Base-by-base conservation (phyloP, 129 eudicot species). In the Flaveria bidentis region DNA sequence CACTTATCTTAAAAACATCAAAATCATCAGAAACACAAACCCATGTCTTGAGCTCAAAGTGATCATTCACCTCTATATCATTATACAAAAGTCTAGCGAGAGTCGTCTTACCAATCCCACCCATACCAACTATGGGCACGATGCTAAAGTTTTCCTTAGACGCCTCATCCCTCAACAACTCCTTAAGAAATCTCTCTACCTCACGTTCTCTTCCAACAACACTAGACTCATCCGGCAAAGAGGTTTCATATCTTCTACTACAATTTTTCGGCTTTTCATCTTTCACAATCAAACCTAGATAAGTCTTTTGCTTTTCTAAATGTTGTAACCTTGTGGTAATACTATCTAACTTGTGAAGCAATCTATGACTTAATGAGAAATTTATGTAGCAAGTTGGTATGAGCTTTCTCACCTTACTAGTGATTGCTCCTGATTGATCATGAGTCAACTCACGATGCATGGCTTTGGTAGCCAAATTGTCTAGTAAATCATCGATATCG, bases 191-290 rank as follows among this genome's bases (percentile, higher is more conserved):
- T 76, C 1, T 28, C 23, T 71, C 67, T 74, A 33, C 74, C 66
- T 85, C 88, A 17, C 20, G 23, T 22, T 82, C 71, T 52, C 86
- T 47, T 5, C 91, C 88, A 33, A 58, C 78, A 41, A 86, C 64
- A n/a, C 50, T 7, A 20, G 80, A 6, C 18, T 1, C 28, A 25
- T 74, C 82, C 60, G 62, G 55, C 41, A 83, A 82, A 50, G 75
- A 71, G 22, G 78, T 76, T 16, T 83, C 77, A 42, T 36, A 50
- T 50, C 77, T 67, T 47, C 20, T 71, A 22, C 17, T 49, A 3
- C 47, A 14, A 11, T 20, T 36, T 67, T 6, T 66, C 7, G 62
- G 67, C n/a, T 10, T 42, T 26, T 58, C 78, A 20, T 41, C 55
- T 68, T 18, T 55, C 69, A 9, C 46, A 15, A 14, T 36, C 77